These are phyloP conservation scores for Herpetomonas muscarum DNA, from an alignment of 208 protist species.

Conservation along the genomic window DNA sequence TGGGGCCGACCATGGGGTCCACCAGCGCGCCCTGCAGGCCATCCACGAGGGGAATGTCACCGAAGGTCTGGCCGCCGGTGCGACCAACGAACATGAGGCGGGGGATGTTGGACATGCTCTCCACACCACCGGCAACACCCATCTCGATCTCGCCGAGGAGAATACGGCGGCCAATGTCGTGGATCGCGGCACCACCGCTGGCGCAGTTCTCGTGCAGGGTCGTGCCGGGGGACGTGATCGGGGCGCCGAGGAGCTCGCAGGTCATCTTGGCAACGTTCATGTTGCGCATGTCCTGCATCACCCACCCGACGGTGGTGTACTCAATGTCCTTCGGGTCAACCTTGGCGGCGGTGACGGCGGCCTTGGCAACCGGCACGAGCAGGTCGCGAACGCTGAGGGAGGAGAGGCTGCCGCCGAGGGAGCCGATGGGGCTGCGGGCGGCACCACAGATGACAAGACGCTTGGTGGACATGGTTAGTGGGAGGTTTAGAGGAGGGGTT, in stretches of 20 bases:
- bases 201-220: constrained; percentile 67
- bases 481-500: not conserved
- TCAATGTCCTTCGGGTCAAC: constrained; percentile 44
- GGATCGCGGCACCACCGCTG: constrained; percentile 51
- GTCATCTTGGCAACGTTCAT: constrained; percentile 53
- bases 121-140: constrained; percentile 51
- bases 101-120: constrained; percentile 64
- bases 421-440: constrained; percentile 40
- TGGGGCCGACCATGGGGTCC: constrained; percentile 34
- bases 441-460: constrained; percentile 52
- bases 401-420: constrained; percentile 42
- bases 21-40: constrained; percentile 44
- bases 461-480: constrained; percentile 12
- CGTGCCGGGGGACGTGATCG: constrained; percentile 41
- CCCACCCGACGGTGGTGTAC: constrained; percentile 41
- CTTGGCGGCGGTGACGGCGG: constrained; percentile 34
- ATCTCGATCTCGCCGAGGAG: constrained; percentile 44
- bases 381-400: constrained; percentile 24
- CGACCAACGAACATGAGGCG: constrained; percentile 40
- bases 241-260: constrained; percentile 31
- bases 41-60: constrained; percentile 46
- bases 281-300: constrained; percentile 49
- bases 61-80: constrained; percentile 50
- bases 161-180: constrained; percentile 53
- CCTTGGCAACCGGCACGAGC: constrained; percentile 23